Conservation (phyloP, 257 asterid genomes). For the Euphrasia confusa region DNA sequence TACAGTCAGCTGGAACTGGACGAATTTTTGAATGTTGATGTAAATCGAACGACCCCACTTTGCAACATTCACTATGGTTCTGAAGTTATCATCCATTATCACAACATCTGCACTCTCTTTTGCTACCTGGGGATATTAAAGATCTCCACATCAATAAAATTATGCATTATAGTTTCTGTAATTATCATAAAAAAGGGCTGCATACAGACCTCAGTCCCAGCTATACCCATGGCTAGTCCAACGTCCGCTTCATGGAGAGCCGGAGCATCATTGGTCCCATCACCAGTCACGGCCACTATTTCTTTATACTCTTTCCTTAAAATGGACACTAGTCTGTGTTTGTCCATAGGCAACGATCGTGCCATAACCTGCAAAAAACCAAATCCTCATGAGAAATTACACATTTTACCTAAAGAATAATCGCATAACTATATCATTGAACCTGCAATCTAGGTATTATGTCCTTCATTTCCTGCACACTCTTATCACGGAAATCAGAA, state of each 20-base stretch:
- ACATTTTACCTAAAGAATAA: not conserved
- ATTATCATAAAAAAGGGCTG: not conserved
- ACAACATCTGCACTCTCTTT: slow-evolving; percentile 81
- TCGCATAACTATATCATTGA: not conserved
- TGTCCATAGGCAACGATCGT: slow-evolving; percentile 65
- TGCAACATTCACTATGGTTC: slow-evolving; percentile 61
- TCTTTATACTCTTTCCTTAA: slow-evolving; percentile 58
- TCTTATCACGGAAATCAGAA: slow-evolving; percentile 53
- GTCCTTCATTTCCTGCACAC: slow-evolving; percentile 48
- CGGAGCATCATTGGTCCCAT: slow-evolving; percentile 56
- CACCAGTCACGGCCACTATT: slow-evolving; percentile 68
- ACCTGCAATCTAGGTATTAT: slow-evolving; percentile 74
- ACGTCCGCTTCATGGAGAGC: slow-evolving; percentile 62
- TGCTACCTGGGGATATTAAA: slow-evolving; percentile 53
- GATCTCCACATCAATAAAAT: not conserved
- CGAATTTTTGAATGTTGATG: slow-evolving; percentile 81
- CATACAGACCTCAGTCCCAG: slow-evolving; percentile 50
- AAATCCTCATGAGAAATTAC: slow-evolving; percentile 5
- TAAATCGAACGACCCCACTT: slow-evolving; percentile 92
- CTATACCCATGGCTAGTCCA: slow-evolving; percentile 59
- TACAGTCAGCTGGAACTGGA: slow-evolving; percentile 80
- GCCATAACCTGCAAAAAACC: slow-evolving; percentile 58
- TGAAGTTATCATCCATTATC: slow-evolving; percentile 69
- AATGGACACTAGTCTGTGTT: slow-evolving; percentile 58
- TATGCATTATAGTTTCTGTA: no score